Percentiles rank a stretch among this genome's conserved stretches.
phyloP scores from a whole-genome alignment of 1,284 basidiomycete species.

The Cystodermella granulosa region DNA sequence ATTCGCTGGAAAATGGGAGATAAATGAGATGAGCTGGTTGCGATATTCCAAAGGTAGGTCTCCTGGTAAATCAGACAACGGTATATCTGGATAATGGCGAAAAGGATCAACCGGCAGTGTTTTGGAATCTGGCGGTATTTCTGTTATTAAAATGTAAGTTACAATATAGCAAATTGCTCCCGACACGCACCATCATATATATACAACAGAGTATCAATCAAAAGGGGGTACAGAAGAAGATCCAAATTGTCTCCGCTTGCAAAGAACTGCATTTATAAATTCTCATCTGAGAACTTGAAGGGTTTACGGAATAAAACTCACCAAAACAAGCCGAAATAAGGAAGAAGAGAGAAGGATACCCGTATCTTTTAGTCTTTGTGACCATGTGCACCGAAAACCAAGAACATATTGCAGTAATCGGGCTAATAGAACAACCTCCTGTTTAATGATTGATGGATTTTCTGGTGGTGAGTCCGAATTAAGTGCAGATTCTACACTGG shows the following conservation, averaged over 20 bases:
- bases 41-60: constrained; percentile 58
- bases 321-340: constrained; percentile 54
- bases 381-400: constrained; percentile 60
- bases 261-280: constrained; percentile 39
- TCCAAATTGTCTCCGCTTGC: constrained; percentile 50
- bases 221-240: constrained; percentile 55
- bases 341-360: constrained; percentile 43
- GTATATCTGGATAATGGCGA: constrained; percentile 54
- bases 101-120: constrained; percentile 54
- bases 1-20: constrained; percentile 50
- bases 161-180: too few relatives aligned
- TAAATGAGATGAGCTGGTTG: constrained; percentile 51
- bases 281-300: neutral
- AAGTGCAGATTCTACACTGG: constrained; percentile 34
- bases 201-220: constrained; percentile 70
- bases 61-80: constrained; percentile 48
- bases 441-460: constrained; percentile 17
- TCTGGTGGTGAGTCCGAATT: constrained; percentile 9
- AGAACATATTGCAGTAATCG: constrained; percentile 69
- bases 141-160: constrained; percentile 34
- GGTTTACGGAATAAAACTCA: too few relatives aligned
- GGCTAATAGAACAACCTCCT: constrained; percentile 49
- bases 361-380: constrained; percentile 45
- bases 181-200: constrained; percentile 61
- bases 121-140: constrained; percentile 58